Evolutionary conservation across 1,139 yeast species (phyloP).

Genomic region (Diutina neorugosa): DNA sequence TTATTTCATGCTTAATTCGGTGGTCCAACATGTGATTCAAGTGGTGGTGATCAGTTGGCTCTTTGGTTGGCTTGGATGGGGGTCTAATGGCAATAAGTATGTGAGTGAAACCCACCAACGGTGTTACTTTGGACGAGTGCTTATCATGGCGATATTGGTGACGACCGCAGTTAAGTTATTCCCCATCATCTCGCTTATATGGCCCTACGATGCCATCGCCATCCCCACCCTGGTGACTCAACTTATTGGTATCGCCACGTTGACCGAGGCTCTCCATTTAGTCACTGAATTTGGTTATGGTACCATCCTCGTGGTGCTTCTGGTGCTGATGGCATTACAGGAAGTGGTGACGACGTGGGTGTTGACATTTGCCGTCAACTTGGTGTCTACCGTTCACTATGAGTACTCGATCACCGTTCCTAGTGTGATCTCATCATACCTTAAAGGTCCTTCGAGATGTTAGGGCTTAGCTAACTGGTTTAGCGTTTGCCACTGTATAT

Average conservation of each 20-base stretch:
- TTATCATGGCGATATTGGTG: conserved; percentile 54
- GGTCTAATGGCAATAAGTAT: conserved; percentile 12
- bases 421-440: neutral
- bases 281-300: neutral
- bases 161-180: conserved; percentile 72
- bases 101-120: conserved; percentile 10
- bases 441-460: neutral
- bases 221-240: conserved; percentile 51
- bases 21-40: conserved; percentile 43
- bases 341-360: neutral
- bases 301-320: neutral
- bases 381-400: neutral
- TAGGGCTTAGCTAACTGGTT: neutral
- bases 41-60: conserved; percentile 38
- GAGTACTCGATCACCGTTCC: neutral
- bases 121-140: conserved; percentile 21
- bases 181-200: conserved; percentile 88
- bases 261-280: conserved; percentile 45
- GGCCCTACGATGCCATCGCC: conserved; percentile 80
- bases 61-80: conserved; percentile 23
- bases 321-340: neutral
- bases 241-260: conserved; percentile 48
- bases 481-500: neutral
- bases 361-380: neutral
- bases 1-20: conserved; percentile 51